These are phyloP conservation scores for Acer campestre DNA, from an alignment of 345 rosid genomes.

Conservation along the genomic window DNA sequence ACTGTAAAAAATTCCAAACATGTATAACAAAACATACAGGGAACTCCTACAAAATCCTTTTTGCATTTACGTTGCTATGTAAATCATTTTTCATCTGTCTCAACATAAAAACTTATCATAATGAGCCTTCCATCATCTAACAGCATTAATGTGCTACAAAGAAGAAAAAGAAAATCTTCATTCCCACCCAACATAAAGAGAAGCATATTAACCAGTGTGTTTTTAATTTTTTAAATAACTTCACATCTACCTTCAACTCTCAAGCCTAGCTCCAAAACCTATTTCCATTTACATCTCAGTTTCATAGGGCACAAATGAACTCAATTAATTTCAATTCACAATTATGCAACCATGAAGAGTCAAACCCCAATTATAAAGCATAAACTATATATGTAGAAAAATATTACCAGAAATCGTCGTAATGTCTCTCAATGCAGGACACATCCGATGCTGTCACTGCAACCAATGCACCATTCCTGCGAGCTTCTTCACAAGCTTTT, in stretches of 20 bases:
- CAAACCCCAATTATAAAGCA: background rate
- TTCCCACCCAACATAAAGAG: background rate
- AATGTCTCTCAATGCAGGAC: conserved; percentile 88
- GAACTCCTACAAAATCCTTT: no score
- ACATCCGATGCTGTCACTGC: conserved; percentile 95
- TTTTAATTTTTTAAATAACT: background rate
- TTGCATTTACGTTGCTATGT: no score
- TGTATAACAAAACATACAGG: background rate
- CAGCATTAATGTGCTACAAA: background rate
- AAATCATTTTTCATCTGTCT: background rate
- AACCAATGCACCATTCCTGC: conserved; percentile 70
- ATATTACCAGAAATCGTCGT: conserved; percentile 88
- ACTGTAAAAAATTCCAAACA: background rate
- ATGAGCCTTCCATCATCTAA: background rate
- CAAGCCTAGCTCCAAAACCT: background rate
- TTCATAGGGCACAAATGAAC: background rate
- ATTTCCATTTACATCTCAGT: background rate
- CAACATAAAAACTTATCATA: background rate
- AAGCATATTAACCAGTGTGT: background rate
- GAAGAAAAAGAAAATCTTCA: background rate
- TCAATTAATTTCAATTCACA: background rate
- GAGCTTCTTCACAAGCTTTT: conserved; percentile 90
- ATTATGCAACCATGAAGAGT: background rate
- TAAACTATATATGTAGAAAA: background rate
- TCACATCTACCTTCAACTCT: background rate